These are phyloP conservation scores for Suillus occidentalis DNA, from an alignment of 768 basidiomycete genomes.

Conservation along the genomic window DNA sequence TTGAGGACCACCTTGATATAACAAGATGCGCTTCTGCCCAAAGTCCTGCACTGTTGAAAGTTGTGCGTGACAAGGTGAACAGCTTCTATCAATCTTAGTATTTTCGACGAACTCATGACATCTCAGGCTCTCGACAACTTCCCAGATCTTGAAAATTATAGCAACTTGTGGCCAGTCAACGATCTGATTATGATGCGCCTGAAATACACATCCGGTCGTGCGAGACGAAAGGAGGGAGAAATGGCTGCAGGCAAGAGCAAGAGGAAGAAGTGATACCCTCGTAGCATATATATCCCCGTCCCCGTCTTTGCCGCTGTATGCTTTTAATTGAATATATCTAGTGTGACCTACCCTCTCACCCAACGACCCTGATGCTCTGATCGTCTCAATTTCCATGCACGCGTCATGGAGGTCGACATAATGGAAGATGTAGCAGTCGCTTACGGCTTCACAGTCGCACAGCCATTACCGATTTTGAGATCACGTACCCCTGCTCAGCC, in stretches of 20 bases:
- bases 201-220: conserved; percentile 9
- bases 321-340: too few species aligned
- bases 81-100: background rate
- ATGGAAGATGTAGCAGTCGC: too few species aligned
- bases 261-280: background rate
- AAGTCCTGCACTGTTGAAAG: background rate
- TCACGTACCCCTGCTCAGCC: conserved; percentile 91
- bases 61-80: background rate
- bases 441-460: too few species aligned
- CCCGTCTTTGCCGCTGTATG: too few species aligned
- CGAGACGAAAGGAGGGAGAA: background rate
- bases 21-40: conserved; percentile 14
- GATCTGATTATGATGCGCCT: conserved; percentile 15
- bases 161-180: conserved; percentile 6
- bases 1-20: conserved; percentile 10
- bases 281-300: background rate
- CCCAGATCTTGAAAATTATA: conserved; percentile 15
- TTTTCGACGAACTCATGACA: background rate
- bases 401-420: too few species aligned
- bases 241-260: conserved; percentile 10
- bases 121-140: background rate
- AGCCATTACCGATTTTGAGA: conserved; percentile 58
- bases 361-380: too few species aligned
- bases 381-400: too few species aligned
- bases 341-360: too few species aligned